A percentile compares a stretch with the other conserved stretches of the same genome.
phyloP scores from a whole-genome alignment of 805 yeast genomes.

The Barnettozyma wickerhamii region DNA sequence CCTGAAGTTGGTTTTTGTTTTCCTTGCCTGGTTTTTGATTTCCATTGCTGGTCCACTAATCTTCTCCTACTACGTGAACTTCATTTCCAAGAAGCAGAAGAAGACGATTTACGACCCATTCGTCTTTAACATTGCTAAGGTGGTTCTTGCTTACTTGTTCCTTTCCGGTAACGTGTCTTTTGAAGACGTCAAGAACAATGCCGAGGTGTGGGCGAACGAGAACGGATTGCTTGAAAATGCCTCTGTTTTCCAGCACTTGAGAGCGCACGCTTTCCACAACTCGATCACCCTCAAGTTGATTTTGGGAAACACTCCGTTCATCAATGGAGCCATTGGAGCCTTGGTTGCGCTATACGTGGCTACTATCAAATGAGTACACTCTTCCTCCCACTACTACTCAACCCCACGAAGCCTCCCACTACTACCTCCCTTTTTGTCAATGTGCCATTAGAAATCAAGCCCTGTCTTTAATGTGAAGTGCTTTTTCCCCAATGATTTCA shows the following conservation, averaged over 20 bases:
- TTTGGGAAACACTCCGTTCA: conserved; percentile 31
- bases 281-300: conserved; percentile 25
- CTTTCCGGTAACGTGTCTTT: conserved; percentile 24
- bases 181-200: conserved; percentile 25
- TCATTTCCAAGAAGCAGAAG: conserved; percentile 22
- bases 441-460: not conserved
- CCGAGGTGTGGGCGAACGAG: conserved; percentile 27
- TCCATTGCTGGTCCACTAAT: conserved; percentile 21
- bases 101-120: conserved; percentile 50
- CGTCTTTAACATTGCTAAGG: conserved; percentile 44
- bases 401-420: no score
- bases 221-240: conserved; percentile 20
- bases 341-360: conserved; percentile 36
- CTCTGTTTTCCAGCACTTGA: conserved; percentile 11
- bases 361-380: conserved; percentile 11
- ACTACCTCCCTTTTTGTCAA: no score
- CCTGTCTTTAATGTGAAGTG: no score
- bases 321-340: conserved; percentile 26
- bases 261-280: conserved; percentile 22
- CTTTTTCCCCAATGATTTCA: not conserved
- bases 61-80: conserved; percentile 28
- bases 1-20: conserved; percentile 16
- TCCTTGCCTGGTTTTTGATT: conserved; percentile 24
- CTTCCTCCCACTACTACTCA: no score
- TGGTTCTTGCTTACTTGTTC: conserved; percentile 37